phyloP scores from a whole-genome alignment of 2,329 filamentous ascomycete species.

The Pyrenophora tritici-repentis region DNA sequence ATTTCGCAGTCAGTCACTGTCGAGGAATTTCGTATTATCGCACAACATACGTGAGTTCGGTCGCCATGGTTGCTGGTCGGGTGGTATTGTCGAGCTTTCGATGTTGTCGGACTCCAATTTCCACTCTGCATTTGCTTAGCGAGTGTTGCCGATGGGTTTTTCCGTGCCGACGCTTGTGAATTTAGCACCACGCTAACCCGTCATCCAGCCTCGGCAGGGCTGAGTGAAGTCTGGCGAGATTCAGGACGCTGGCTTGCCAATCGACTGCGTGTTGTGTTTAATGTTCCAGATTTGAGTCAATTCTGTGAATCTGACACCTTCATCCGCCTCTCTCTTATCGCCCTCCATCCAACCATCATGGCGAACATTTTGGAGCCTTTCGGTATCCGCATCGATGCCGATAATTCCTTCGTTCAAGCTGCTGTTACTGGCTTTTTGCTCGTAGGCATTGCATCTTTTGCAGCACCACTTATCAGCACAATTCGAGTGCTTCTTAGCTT shows the following conservation, averaged over 20 bases:
- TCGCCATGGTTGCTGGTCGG: slow-evolving; percentile 50
- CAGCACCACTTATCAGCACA: slow-evolving; percentile 51
- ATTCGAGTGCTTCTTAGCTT: slow-evolving; percentile 54
- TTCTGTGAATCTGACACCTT: too few species aligned
- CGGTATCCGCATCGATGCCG: slow-evolving; percentile 41
- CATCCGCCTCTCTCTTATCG: background rate
- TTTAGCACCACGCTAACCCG: slow-evolving; percentile 10
- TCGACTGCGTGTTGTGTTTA: background rate
- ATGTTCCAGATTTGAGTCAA: background rate
- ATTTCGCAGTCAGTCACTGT: slow-evolving; percentile 55
- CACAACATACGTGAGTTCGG: slow-evolving; percentile 50
- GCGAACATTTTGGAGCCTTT: slow-evolving; percentile 29
- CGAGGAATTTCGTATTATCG: slow-evolving; percentile 6
- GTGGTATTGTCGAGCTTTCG: slow-evolving; percentile 41
- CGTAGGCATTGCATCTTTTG: slow-evolving; percentile 38
- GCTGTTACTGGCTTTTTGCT: slow-evolving; percentile 37
- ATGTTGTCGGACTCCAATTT: slow-evolving; percentile 20
- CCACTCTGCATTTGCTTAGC: slow-evolving; percentile 18
- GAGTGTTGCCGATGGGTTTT: slow-evolving; percentile 12
- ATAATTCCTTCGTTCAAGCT: slow-evolving; percentile 33
- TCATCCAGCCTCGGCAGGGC: slow-evolving; percentile 13
- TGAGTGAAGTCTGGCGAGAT: slow-evolving; percentile 2
- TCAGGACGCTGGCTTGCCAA: background rate
- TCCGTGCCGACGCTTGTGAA: slow-evolving; percentile 2
- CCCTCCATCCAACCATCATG: slow-evolving; percentile 9